phyloP scores from a whole-genome alignment of 83 land plant genomes.

The Diphasiastrum complanatum region DNA sequence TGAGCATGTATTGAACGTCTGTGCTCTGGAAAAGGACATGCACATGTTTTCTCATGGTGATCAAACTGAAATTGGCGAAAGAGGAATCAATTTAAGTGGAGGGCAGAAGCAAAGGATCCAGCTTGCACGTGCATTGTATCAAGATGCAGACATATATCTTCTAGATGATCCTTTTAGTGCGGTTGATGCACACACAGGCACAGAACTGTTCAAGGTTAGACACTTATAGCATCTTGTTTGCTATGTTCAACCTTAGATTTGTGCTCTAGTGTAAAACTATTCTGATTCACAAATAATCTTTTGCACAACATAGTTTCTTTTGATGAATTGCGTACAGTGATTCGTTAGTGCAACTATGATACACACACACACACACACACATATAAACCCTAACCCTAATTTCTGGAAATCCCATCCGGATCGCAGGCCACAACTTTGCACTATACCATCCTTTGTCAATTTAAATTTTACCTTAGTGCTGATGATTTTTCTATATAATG shows the following conservation, averaged over 20 bases:
- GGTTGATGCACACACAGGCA: constrained; percentile 95
- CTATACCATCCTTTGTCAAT: no score
- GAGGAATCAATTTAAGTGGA: constrained; percentile 97
- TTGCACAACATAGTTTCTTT: constrained; percentile 25
- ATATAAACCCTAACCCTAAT: no score
- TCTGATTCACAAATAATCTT: background rate
- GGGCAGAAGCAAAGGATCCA: constrained; percentile 95
- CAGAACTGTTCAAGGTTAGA: constrained; percentile 71
- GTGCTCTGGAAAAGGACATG: constrained; percentile 84
- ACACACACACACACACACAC: no score
- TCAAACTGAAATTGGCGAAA: constrained; percentile 86
- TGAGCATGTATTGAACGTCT: constrained; percentile 66
- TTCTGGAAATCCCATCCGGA: no score
- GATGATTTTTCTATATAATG: no score
- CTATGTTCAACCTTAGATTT: background rate
- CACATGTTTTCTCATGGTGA: constrained; percentile 76
- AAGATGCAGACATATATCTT: constrained; percentile 92
- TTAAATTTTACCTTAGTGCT: no score
- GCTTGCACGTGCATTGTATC: constrained; percentile 96
- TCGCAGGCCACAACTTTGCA: no score
- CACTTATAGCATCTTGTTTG: background rate
- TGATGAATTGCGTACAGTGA: background rate
- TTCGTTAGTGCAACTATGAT: no score
- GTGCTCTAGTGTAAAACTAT: background rate
- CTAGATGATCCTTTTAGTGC: constrained; percentile 99